Evolutionary conservation across 108 stramenopile genomes (phyloP).

Genomic region (Cylindrotheca closterium): DNA sequence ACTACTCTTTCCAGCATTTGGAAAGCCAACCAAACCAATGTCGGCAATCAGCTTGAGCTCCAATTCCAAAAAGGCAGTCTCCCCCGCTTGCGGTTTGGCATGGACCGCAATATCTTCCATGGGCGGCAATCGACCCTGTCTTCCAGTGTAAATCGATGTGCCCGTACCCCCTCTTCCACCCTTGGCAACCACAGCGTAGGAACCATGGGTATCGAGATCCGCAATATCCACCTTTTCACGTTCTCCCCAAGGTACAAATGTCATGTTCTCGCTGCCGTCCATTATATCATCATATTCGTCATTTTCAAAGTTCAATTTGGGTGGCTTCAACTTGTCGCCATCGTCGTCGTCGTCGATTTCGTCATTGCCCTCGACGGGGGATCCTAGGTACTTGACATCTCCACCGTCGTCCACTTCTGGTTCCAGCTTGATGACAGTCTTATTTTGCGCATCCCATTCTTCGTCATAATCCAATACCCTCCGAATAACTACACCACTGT

Average conservation of each 20-base stretch:
- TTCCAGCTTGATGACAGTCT: constrained; percentile 15
- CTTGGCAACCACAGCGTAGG: constrained; percentile 65
- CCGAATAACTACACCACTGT: constrained; percentile 71
- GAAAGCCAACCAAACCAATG: constrained; percentile 98
- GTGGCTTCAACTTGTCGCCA: not conserved
- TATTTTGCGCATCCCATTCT: constrained; percentile 48
- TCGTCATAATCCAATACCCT: constrained; percentile 72
- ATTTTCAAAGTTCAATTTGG: not conserved
- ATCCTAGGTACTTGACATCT: constrained; percentile 24
- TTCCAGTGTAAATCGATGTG: constrained; percentile 52
- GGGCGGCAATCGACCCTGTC: constrained; percentile 43
- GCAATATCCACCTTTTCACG: constrained; percentile 66
- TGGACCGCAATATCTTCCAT: constrained; percentile 30
- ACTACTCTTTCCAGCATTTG: constrained; percentile 96
- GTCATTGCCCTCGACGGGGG: constrained; percentile 13
- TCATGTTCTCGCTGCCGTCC: constrained; percentile 26
- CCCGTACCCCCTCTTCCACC: constrained; percentile 82
- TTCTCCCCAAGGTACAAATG: constrained; percentile 36
- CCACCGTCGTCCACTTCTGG: constrained; percentile 11
- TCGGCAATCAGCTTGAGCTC: constrained; percentile 97
- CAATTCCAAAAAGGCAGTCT: constrained; percentile 69
- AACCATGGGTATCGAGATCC: constrained; percentile 75
- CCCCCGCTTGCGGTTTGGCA: constrained; percentile 48
- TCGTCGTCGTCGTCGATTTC: constrained; percentile 8
- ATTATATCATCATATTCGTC: constrained; percentile 11